Conservation (phyloP, 129 eudicot species). For the sunflower (Helianthus annuus) region HanXRQr2.0-SUNRISE NC_035449.2:46491305-46491804, state of each 20-base stretch:
- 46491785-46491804: constrained; percentile 93
- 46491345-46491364: too few species aligned
- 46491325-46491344: too few species aligned
- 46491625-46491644: not conserved
- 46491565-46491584: constrained; percentile 97
- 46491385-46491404: too few species aligned
- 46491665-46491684: constrained; percentile 22
- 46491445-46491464: too few species aligned
- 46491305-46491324: too few species aligned
- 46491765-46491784: constrained; percentile 88
- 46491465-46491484: not conserved
- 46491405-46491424: too few species aligned
- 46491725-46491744: constrained; percentile 96
- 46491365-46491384: too few species aligned
- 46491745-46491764: constrained; percentile 96
- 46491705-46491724: constrained; percentile 95
- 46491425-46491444: too few species aligned
- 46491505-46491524: constrained; percentile 2
- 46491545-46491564: constrained; percentile 98
- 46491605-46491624: constrained; percentile 19
- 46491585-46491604: constrained; percentile 99
- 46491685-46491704: constrained; percentile 97
- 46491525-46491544: constrained; percentile 94
- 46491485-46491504: not conserved
- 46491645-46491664: not conserved